Base-by-base conservation (phyloP, 2,329 filamentous ascomycete species). In the Cryoendolithus antarcticus region DNA sequence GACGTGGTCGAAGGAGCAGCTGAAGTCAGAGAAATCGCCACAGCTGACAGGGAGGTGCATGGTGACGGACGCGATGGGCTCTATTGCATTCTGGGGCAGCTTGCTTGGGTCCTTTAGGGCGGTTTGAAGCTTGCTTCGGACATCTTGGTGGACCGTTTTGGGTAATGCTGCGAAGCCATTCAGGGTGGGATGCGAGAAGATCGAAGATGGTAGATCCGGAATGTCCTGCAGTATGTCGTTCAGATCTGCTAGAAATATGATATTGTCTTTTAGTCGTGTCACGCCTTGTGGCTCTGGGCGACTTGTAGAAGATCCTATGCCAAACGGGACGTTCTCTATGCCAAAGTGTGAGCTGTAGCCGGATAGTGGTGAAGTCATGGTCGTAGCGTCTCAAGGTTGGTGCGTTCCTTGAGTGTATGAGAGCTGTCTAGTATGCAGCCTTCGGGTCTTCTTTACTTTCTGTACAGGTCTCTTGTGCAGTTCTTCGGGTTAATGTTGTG, bases 21-120 rank as follows among this genome's bases (percentile, higher is more conserved):
- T 70, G 53, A 74, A 75, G 49, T 77, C 75, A 32, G 65, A 71
- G 49, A 76, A 79, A 31, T 72, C 73, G 5, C 65, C 63, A 9
- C 75, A 64, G 2, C 59, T 51, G 9, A 80, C 51, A 0, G 75
- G 76, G 0, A 79, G 50, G 48, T 77, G 68, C 51, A 77, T 57
- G 1, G 56, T 54, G 11, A 70, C 65, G 11, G 58, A 48, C 30
- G 55, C 45, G 13, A 74, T 50, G 31, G 58, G 35, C 33, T 62
- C 60, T 7, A 53, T 5, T 19, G 15, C 49, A 30, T 30, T 19
- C 15, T 19, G 3, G 3, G 15, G 15, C 15, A 19, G 15, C 15
- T 3, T 19, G 15, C 15, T 19, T 19, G 5, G 3, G 15, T 19
- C 15, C 15, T 19, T 19, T 11, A 62, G 51, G 36, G 57, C 9